Percentiles rank a stretch among this genome's conserved stretches.
Conservation (phyloP, 306 rosid genomes). For the Pachyrhizus erosus region DNA sequence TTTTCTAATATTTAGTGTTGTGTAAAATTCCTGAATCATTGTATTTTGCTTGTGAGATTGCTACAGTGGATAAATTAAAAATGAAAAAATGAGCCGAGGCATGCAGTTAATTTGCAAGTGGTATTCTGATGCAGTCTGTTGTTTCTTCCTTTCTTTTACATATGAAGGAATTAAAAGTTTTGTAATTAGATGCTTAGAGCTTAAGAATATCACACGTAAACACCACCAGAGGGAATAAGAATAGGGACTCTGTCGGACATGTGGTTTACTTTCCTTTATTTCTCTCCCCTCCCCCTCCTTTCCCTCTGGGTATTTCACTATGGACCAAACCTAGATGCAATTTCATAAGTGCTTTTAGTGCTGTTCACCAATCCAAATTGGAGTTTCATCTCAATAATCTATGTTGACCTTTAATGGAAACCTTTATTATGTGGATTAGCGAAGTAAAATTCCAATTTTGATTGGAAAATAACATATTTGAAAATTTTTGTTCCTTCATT, state of each 20-base stretch:
- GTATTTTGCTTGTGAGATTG: not conserved
- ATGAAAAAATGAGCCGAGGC: not conserved
- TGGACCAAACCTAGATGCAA: not conserved
- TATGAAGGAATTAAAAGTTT: not conserved
- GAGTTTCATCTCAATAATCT: not conserved
- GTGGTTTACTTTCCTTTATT: not conserved
- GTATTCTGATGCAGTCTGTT: conserved; percentile 32
- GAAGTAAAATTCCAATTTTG: not conserved
- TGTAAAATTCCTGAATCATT: not conserved
- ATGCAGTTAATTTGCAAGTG: not conserved
- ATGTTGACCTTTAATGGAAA: too few relatives aligned
- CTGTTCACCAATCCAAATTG: not conserved
- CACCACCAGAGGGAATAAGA: not conserved
- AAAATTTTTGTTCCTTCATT: too few relatives aligned
- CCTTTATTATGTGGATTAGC: not conserved
- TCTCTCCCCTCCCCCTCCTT: too few relatives aligned
- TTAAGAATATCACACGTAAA: not conserved
- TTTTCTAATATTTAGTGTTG: not conserved
- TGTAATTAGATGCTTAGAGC: not conserved
- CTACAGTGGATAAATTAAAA: not conserved
- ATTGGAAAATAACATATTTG: not conserved
- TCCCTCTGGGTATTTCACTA: not conserved
- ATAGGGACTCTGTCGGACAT: not conserved
- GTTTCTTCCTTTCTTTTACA: not conserved
- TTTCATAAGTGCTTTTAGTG: not conserved